Base-by-base conservation (phyloP, 139 green algal species). In the Dunaliella primolecta region DNA sequence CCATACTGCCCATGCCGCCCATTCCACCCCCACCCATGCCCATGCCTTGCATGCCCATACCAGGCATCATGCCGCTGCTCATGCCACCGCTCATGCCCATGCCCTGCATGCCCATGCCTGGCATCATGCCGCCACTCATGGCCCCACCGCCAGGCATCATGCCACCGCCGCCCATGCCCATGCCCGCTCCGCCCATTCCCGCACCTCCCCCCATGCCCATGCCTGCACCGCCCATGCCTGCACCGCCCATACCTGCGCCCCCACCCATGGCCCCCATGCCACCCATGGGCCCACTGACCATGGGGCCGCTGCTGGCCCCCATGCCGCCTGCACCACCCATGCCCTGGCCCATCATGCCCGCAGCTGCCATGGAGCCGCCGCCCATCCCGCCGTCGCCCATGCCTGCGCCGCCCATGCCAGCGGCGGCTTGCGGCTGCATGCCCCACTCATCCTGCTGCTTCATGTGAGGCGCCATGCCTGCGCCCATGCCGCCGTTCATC, bases 11-110 rank as follows among this genome's bases (percentile, higher is more conserved):
- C 75, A 86, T 90, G 55, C 75, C 84, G 31, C 82, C 85, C 81
- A 88, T 91, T 34, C 89, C 88, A 34, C 80, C 80, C 31, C 31
- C 35, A 35, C 83, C 82, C 86, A 86, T 86, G n/a, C 77, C 79
- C 31, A 64, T 38, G 38, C 27, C n/a, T 29, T 34, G 72, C 35
- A 84, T 80, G 78, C 84, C 85, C 0, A 15, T 36, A 24, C 46
- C 87, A 33, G 7, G 36, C 80, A 84, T 84, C 36, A 82, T 83
- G 72, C 83, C 84, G 2, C 23, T 33, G 15, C 46, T 15, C 46
- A 64, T 64, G 0, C 29, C 75, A 36, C 80, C 83, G 30, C 33
- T 46, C 78, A 87, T 86, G 25, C 81, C 76, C 31, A 64, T 38
- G 38, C 27, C n/a, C 31, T 34, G 72, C 35, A 84, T 80, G 78